These are phyloP conservation scores for Sanghuangporus weigelae DNA, from an alignment of 1,284 basidiomycete genomes.

Conservation along the genomic window DNA sequence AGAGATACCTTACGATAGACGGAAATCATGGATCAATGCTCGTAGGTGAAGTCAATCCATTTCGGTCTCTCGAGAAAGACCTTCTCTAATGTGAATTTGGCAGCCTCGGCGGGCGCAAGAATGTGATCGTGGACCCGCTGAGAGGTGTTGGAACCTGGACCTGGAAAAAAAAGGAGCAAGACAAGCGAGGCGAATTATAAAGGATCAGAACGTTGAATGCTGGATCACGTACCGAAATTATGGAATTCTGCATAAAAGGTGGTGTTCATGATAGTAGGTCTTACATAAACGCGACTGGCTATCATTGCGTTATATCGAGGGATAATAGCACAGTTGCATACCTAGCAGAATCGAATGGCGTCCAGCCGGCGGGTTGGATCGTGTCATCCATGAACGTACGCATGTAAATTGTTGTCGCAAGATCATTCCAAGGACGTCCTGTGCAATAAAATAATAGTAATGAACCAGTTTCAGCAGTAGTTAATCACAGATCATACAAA, in stretches of 20 bases:
- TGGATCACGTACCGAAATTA: conserved; percentile 38
- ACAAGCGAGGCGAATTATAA: not conserved
- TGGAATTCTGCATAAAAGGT: conserved; percentile 57
- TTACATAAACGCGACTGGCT: conserved; percentile 19
- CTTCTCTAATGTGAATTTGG: conserved; percentile 38
- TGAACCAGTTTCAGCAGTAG: not conserved
- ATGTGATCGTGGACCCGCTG: conserved; percentile 45
- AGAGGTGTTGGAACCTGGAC: conserved; percentile 48
- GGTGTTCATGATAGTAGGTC: conserved; percentile 45
- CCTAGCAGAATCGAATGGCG: conserved; percentile 42
- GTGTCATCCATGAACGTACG: conserved; percentile 56
- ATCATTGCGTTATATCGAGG: not conserved
- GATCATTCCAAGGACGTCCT: conserved; percentile 62
- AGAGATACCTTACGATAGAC: not conserved
- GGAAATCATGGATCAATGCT: not conserved
- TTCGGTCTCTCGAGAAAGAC: conserved; percentile 44
- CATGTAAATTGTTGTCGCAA: conserved; percentile 50
- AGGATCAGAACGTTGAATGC: not conserved
- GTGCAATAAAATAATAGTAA: not conserved
- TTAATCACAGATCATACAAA: not conserved
- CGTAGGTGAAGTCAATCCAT: conserved; percentile 54
- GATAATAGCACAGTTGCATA: conserved; percentile 18
- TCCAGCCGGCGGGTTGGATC: conserved; percentile 47
- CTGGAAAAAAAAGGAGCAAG: conserved; percentile 27
- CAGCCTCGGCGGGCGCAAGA: conserved; percentile 36